phyloP scores from a whole-genome alignment of 2,329 filamentous ascomycete species.

The Emericellopsis atlantica region DNA sequence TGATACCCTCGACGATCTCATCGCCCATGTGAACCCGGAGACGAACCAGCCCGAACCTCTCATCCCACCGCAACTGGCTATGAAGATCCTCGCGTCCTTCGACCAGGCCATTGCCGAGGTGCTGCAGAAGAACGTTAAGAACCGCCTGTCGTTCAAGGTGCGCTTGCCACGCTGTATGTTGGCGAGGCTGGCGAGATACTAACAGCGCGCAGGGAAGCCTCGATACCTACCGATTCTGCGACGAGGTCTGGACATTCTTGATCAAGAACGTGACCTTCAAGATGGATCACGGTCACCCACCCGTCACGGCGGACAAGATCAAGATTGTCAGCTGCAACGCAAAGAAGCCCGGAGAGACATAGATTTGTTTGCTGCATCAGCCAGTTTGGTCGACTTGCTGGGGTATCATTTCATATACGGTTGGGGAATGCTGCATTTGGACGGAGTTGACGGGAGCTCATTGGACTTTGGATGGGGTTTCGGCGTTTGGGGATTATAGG shows the following conservation, averaged over 20 bases:
- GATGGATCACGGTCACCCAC: conserved; percentile 66
- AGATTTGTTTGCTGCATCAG: background rate
- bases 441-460: background rate
- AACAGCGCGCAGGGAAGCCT: conserved; percentile 63
- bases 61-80: conserved; percentile 68
- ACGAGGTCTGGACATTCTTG: conserved; percentile 98
- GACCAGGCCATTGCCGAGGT: conserved; percentile 88
- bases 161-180: conserved; percentile 4
- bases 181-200: background rate
- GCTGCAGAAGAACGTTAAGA: conserved; percentile 83
- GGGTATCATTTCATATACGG: too few species aligned
- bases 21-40: conserved; percentile 69
- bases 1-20: conserved; percentile 93
- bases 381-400: too few species aligned
- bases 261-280: conserved; percentile 99
- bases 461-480: background rate
- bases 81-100: conserved; percentile 96
- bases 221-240: conserved; percentile 97
- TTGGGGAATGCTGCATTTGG: background rate
- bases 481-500: background rate
- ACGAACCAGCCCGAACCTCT: too few species aligned
- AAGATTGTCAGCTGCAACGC: conserved; percentile 98
- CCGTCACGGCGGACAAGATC: conserved; percentile 76
- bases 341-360: conserved; percentile 45
- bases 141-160: conserved; percentile 90